Base-by-base conservation (phyloP, 1,284 basidiomycete genomes). In the Moesziomyces sp. region DNA sequence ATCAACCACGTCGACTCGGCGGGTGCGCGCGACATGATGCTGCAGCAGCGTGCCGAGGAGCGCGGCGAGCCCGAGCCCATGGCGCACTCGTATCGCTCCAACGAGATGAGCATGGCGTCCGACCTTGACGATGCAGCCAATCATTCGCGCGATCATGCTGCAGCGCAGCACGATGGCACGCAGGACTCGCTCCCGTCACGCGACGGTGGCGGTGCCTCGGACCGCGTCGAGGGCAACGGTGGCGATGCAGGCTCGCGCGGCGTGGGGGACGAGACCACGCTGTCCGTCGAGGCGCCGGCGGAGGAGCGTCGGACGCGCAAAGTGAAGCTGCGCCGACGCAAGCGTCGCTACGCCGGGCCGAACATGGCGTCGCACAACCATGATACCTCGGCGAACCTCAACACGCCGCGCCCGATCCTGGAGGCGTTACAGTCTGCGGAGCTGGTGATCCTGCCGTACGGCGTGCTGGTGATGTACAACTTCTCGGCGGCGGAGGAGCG, bases 401-500 rank as follows among this genome's bases (percentile, higher is more conserved):
- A 78, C 51, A 81, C 82, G 19, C 76, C 82, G 18, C 65, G 67
- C 5, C 57, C 72, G 21, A 80, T 83, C 43, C 61, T 77, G 38
- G 82, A 84, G 53, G 82, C 82, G 49, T 61, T 84, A 13, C 77
- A 81, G 46, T 67, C 74, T 19, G 82, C 76, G 53, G 82, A 84
- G 72, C 68, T 84, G 38, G 68, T 84, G 40, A 78, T 84, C 34
- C 55, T 84, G 28, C 80, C 81, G 13, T 84, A 84, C 58, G 82
- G 82, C 24, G 82, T 84, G 1, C 44, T 84, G 69, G 82, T 84
- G 44, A 76, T 84, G 79, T 84, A 80, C 77, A 84, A 84, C 72
- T 80, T 84, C 30, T 76, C 79, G 13, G 74, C 74, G 1, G 66
- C 65, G 19, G 82, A 84, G 48, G 82, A 84, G 53, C 55, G 78